Evolutionary conservation across 257 asterid genomes (phyloP).

Genomic region (Solanum piurae): DNA sequence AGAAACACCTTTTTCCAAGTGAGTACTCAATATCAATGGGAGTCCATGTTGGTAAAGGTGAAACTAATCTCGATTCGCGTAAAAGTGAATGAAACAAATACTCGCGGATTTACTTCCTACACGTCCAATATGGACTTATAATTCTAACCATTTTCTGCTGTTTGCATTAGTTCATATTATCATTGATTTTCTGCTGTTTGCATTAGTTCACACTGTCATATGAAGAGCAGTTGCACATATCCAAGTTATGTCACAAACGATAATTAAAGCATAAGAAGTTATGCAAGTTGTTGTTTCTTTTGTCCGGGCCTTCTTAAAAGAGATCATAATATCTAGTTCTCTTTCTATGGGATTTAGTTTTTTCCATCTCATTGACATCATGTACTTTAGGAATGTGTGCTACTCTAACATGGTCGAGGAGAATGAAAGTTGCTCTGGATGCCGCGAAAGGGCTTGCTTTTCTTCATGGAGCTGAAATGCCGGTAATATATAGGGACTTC

Average conservation of each 20-base stretch:
- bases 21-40: slow-evolving; percentile 16
- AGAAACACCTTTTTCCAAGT: slow-evolving; percentile 74
- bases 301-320: not conserved
- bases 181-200: not conserved
- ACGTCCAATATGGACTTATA: not conserved
- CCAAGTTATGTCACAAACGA: not conserved
- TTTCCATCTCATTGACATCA: not conserved
- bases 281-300: not conserved
- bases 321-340: not conserved
- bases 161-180: not conserved
- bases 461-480: slow-evolving; percentile 86
- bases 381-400: slow-evolving; percentile 54
- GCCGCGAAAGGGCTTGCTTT: slow-evolving; percentile 94
- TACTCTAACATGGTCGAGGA: slow-evolving; percentile 59
- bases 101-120: not conserved
- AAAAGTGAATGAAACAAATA: not conserved
- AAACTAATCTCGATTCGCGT: not conserved
- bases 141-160: not conserved
- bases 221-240: not conserved
- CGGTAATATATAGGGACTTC: slow-evolving; percentile 87
- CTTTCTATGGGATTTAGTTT: not conserved
- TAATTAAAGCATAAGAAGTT: not conserved
- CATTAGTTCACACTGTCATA: not conserved
- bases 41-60: not conserved
- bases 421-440: slow-evolving; percentile 84